Conservation (phyloP, 352 stramenopile genomes). For the Pythium phragmiticola region DNA sequence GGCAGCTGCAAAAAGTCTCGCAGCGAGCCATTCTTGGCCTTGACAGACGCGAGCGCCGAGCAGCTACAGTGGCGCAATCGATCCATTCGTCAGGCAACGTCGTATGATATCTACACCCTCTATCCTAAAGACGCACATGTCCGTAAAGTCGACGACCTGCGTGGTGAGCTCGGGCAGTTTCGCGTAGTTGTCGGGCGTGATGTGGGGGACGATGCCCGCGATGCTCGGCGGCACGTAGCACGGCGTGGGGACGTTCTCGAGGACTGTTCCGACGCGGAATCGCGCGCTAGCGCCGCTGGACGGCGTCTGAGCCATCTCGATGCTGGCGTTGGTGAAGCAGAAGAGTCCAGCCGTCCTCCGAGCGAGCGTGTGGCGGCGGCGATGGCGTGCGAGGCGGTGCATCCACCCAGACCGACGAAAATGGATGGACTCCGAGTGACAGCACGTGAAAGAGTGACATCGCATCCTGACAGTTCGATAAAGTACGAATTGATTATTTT, state of each 20-base stretch:
- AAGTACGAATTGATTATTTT: conserved; percentile 19
- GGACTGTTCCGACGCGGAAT: conserved; percentile 37
- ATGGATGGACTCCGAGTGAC: not conserved
- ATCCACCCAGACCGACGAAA: conserved; percentile 7
- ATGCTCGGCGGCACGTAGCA: conserved; percentile 74
- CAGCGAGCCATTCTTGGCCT: conserved; percentile 39
- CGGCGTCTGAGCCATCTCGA: conserved; percentile 30
- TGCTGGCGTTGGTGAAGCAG: conserved; percentile 14
- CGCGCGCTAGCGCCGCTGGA: conserved; percentile 21
- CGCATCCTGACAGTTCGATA: not conserved
- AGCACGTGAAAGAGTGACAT: not conserved
- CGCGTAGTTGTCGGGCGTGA: conserved; percentile 73
- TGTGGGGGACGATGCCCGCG: conserved; percentile 62
- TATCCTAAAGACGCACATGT: conserved; percentile 42
- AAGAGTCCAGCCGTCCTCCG: conserved; percentile 18
- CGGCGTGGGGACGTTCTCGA: conserved; percentile 43
- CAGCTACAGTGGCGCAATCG: conserved; percentile 23
- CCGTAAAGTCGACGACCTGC: conserved; percentile 64
- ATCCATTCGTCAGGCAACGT: not conserved
- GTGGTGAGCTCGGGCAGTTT: conserved; percentile 60
- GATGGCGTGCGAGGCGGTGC: conserved; percentile 14
- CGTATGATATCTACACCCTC: not conserved
- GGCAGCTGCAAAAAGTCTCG: conserved; percentile 52
- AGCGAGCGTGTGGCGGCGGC: not conserved
- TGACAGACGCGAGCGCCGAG: conserved; percentile 34